Conservation (phyloP, 2,329 filamentous ascomycete species). For the Claviceps digitariae region DNA sequence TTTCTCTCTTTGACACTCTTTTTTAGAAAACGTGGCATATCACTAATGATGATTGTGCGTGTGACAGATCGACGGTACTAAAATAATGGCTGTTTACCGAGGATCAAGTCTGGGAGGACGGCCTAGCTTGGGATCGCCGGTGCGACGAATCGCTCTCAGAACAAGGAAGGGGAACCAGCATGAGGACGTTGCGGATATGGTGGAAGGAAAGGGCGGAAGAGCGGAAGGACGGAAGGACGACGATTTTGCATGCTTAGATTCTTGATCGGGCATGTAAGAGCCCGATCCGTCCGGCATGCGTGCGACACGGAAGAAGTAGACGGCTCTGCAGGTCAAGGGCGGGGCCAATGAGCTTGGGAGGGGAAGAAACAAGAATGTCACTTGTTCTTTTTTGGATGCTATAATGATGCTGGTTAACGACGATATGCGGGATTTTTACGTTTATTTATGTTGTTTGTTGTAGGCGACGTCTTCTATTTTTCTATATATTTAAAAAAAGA, state of each 20-base stretch:
- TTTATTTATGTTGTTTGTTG: too few relatives aligned
- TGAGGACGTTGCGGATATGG: background rate
- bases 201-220: background rate
- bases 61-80: constrained; percentile 12
- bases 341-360: background rate
- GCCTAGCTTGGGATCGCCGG: too few relatives aligned
- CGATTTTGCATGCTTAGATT: background rate
- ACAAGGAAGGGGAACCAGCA: too few relatives aligned
- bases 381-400: background rate
- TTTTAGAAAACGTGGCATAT: constrained; percentile 1
- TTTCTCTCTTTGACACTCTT: background rate
- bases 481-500: too few relatives aligned
- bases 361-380: background rate
- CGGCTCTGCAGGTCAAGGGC: background rate
- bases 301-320: background rate
- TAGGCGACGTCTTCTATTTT: too few relatives aligned
- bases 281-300: background rate
- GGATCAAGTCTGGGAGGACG: too few relatives aligned
- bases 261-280: background rate
- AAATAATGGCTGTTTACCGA: background rate
- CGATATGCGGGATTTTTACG: background rate
- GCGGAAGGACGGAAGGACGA: too few relatives aligned
- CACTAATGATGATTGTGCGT: constrained; percentile 4
- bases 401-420: too few relatives aligned
- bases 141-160: too few relatives aligned